Evolutionary conservation across 495 filamentous ascomycete species (phyloP).

Genomic region (Bombardia bombarda): DNA sequence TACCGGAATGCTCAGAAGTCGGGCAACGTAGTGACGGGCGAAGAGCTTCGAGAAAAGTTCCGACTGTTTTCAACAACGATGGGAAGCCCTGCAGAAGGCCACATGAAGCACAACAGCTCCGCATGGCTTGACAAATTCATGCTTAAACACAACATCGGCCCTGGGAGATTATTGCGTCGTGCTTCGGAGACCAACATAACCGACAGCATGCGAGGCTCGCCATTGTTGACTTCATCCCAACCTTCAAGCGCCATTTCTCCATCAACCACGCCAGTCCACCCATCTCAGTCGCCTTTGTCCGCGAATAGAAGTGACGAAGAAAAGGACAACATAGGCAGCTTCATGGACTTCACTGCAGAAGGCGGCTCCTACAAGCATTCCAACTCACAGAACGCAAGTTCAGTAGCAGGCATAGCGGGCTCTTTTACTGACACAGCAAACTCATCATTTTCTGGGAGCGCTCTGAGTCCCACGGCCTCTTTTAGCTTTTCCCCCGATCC

Average conservation of each 20-base stretch:
- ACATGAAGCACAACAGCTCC: constrained; percentile 64
- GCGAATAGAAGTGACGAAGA: constrained; percentile 63
- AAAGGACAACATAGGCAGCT: constrained; percentile 32
- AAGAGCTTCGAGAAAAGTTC: constrained; percentile 81
- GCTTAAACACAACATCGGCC: constrained; percentile 73
- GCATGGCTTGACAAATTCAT: constrained; percentile 97
- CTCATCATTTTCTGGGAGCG: constrained; percentile 62
- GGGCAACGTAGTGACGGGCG: constrained; percentile 70
- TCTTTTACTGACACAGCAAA: constrained; percentile 54
- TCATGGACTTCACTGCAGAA: constrained; percentile 44
- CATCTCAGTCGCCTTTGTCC: constrained; percentile 58
- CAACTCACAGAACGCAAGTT: constrained; percentile 47
- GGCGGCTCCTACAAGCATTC: constrained; percentile 44
- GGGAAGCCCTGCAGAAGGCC: constrained; percentile 59
- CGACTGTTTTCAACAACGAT: constrained; percentile 74
- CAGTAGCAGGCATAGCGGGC: constrained; percentile 44
- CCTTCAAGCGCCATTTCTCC: constrained; percentile 69
- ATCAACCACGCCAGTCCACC: constrained; percentile 54
- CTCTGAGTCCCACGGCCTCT: constrained; percentile 79
- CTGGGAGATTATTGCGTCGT: constrained; percentile 55
- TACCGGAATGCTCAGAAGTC: constrained; percentile 70
- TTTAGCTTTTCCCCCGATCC: constrained; percentile 72
- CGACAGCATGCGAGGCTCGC: constrained; percentile 49
- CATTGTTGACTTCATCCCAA: constrained; percentile 49
- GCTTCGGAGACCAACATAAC: constrained; percentile 60